phyloP scores from a whole-genome alignment of 2,329 filamentous ascomycete genomes.

The Colletotrichum sp. region DNA sequence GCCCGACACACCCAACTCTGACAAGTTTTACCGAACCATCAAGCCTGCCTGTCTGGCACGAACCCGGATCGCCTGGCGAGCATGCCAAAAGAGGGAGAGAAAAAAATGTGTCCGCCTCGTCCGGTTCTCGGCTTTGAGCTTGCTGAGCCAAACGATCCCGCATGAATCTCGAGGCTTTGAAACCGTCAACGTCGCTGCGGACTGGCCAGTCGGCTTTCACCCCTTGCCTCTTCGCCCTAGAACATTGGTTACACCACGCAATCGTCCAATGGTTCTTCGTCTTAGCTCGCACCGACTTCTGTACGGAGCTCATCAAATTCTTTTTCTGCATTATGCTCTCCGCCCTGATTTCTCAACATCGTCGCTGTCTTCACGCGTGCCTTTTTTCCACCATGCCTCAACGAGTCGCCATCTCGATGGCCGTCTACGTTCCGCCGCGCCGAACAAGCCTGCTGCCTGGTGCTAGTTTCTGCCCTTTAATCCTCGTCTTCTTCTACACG shows the following conservation, averaged over 20 bases:
- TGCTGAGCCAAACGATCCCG: background rate
- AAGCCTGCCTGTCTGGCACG: background rate
- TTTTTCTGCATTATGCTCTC: constrained; percentile 1
- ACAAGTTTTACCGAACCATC: background rate
- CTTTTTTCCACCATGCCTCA: background rate
- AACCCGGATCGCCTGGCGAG: background rate
- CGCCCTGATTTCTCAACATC: background rate
- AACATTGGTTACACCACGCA: background rate
- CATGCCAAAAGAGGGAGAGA: background rate
- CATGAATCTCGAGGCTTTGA: constrained; percentile 10
- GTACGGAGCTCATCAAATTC: background rate
- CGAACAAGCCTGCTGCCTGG: background rate
- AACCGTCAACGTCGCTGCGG: constrained; percentile 9
- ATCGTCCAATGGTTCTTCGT: constrained; percentile 1
- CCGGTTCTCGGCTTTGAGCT: constrained; percentile 14
- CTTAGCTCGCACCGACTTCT: background rate
- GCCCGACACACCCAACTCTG: background rate
- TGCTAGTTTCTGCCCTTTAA: constrained; percentile 19
- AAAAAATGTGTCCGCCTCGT: background rate
- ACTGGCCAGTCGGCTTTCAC: background rate
- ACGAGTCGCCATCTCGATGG: background rate
- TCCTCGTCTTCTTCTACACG: constrained; percentile 77
- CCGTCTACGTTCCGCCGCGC: background rate
- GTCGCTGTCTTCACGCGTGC: background rate
- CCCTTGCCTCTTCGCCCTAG: background rate